Conservation (phyloP, 2,329 filamentous ascomycete species). For the Hypocreales sp. region DNA sequence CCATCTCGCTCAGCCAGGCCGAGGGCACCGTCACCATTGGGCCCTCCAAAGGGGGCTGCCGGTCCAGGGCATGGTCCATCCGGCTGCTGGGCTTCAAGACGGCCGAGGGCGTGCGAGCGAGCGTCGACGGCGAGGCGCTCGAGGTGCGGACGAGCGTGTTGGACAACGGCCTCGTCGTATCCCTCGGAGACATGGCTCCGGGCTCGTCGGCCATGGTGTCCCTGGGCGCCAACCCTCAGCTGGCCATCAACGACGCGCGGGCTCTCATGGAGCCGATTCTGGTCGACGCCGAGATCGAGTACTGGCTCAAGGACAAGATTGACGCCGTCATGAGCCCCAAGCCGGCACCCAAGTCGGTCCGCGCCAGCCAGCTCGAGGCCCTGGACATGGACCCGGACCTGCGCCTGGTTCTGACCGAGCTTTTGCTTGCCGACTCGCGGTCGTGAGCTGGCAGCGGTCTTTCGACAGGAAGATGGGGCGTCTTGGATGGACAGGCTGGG, state of each 20-base stretch:
- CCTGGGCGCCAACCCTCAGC: conserved; percentile 4
- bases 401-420: conserved; percentile 6
- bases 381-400: conserved; percentile 8
- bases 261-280: conserved; percentile 5
- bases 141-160: background rate
- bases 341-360: conserved; percentile 2
- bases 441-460: no score
- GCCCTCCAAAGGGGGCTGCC: background rate
- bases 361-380: conserved; percentile 6
- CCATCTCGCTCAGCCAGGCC: conserved; percentile 3
- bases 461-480: no score
- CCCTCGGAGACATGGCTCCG: conserved; percentile 4
- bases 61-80: conserved; percentile 3
- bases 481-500: no score
- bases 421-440: conserved; percentile 6
- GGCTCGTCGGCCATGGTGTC: conserved; percentile 2
- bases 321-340: conserved; percentile 3
- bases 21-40: conserved; percentile 3
- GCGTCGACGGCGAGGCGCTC: background rate
- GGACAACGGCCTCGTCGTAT: conserved; percentile 1
- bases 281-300: conserved; percentile 6
- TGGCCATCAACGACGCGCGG: conserved; percentile 5
- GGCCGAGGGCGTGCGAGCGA: background rate
- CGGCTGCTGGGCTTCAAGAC: conserved; percentile 4
- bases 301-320: conserved; percentile 6